phyloP scores from a whole-genome alignment of 1,284 basidiomycete species.

The Puccinia coronata region DNA sequence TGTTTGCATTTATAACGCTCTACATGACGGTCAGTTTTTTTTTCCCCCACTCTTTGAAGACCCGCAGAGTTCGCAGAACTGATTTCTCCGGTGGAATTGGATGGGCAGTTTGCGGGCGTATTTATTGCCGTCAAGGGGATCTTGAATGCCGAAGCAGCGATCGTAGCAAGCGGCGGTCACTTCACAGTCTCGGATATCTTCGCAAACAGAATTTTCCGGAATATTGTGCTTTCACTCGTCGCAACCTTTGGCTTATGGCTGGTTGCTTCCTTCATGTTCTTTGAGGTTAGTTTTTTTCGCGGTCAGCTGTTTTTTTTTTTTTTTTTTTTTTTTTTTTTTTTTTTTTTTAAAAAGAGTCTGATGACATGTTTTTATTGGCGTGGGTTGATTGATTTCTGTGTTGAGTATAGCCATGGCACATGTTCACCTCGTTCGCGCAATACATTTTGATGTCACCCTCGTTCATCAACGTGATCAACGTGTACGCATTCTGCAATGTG shows the following conservation, averaged over 20 bases:
- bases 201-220: constrained; percentile 74
- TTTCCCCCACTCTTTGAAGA: neutral
- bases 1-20: constrained; percentile 81
- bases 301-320: constrained; percentile 73
- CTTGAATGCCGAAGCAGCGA: constrained; percentile 60
- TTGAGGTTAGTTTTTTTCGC: constrained; percentile 66
- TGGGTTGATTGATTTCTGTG: constrained; percentile 9
- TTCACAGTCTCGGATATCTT: constrained; percentile 67
- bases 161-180: constrained; percentile 61
- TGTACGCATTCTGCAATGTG: constrained; percentile 68
- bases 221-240: constrained; percentile 79
- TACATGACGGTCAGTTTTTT: constrained; percentile 77
- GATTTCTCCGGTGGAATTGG: neutral
- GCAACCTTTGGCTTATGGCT: constrained; percentile 85
- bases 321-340: constrained; percentile 70
- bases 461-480: constrained; percentile 86
- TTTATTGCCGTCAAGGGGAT: constrained; percentile 79
- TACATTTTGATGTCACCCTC: constrained; percentile 89
- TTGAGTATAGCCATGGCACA: constrained; percentile 73
- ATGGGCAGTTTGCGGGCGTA: constrained; percentile 69
- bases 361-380: neutral
- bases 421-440: constrained; percentile 85
- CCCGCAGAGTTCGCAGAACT: neutral
- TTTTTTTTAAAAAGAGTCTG: constrained; percentile 29
- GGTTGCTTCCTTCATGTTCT: constrained; percentile 73